These are phyloP conservation scores for Aspergillus glaucus DNA, from an alignment of 2,329 filamentous ascomycete species.

Conservation along the genomic window DNA sequence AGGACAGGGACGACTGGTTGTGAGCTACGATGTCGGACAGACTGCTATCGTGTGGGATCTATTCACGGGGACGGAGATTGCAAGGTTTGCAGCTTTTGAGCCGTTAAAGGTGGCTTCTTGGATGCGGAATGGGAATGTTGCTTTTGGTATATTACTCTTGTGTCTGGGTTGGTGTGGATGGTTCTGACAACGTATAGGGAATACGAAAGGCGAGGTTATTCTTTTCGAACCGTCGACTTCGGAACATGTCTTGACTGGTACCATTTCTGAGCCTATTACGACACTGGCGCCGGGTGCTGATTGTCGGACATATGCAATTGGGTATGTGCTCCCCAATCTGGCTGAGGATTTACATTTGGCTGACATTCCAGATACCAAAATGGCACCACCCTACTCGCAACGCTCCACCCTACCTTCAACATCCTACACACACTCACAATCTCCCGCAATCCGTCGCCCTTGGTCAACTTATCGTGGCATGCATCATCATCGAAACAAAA, in stretches of 20 bases:
- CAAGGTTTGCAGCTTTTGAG: conserved; percentile 89
- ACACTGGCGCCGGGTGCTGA: conserved; percentile 82
- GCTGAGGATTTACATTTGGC: background rate
- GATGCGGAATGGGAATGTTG: conserved; percentile 96
- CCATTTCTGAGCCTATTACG: conserved; percentile 93
- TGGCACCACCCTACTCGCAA: conserved; percentile 85
- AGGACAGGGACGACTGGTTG: conserved; percentile 76
- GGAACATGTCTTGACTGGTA: conserved; percentile 84
- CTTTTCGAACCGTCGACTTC: conserved; percentile 89
- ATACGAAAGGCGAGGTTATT: conserved; percentile 86
- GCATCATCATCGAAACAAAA: conserved; percentile 93
- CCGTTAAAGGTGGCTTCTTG: conserved; percentile 77
- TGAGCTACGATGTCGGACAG: conserved; percentile 86
- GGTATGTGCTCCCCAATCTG: conserved; percentile 49
- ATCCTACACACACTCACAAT: conserved; percentile 90
- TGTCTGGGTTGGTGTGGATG: conserved; percentile 6
- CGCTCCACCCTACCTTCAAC: conserved; percentile 82
- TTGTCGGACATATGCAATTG: conserved; percentile 92
- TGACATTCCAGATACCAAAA: conserved; percentile 69
- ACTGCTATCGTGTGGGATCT: conserved; percentile 97
- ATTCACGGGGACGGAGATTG: conserved; percentile 81
- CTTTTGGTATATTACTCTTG: conserved; percentile 65
- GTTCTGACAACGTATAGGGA: conserved; percentile 53
- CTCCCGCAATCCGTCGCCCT: conserved; percentile 74
- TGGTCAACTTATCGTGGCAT: conserved; percentile 87